Evolutionary conservation across 768 basidiomycete species (phyloP).

Genomic region (Mycena pura): DNA sequence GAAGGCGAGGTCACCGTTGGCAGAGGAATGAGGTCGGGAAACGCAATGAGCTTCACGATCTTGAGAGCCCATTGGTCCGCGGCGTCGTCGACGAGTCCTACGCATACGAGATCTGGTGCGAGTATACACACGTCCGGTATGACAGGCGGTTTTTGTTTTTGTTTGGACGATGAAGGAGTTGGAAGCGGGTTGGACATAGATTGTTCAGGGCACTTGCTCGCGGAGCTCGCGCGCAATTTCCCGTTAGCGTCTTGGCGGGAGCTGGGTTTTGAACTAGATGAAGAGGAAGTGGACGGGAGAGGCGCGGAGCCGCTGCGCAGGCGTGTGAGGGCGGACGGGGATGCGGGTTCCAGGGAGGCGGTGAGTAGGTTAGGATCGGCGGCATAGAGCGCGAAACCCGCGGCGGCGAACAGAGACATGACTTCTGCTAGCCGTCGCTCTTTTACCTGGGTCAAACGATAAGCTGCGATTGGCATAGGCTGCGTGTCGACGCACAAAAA

Average conservation of each 20-base stretch:
- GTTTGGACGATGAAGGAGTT: neutral
- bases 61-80: slow-evolving; percentile 79
- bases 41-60: slow-evolving; percentile 79
- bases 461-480: neutral
- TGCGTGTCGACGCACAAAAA: slow-evolving; percentile 70
- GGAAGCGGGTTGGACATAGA: neutral
- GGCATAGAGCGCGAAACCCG: slow-evolving; percentile 72
- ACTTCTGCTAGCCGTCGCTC: slow-evolving; percentile 68
- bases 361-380: slow-evolving; percentile 48
- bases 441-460: slow-evolving; percentile 58
- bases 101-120: slow-evolving; percentile 75
- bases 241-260: slow-evolving; percentile 3
- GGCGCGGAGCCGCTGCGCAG: slow-evolving; percentile 34
- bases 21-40: slow-evolving; percentile 67
- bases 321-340: slow-evolving; percentile 30
- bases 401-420: slow-evolving; percentile 61
- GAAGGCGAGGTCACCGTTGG: slow-evolving; percentile 25
- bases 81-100: slow-evolving; percentile 73
- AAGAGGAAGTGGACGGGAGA: slow-evolving; percentile 14
- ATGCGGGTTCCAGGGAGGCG: slow-evolving; percentile 33
- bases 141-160: slow-evolving; percentile 31
- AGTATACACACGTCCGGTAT: slow-evolving; percentile 68
- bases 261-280: slow-evolving; percentile 17
- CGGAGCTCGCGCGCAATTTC: slow-evolving; percentile 1
- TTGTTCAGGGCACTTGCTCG: slow-evolving; percentile 6